Base-by-base conservation (phyloP, 2,329 filamentous ascomycete genomes). In the Aspergillus vadensis region DNA sequence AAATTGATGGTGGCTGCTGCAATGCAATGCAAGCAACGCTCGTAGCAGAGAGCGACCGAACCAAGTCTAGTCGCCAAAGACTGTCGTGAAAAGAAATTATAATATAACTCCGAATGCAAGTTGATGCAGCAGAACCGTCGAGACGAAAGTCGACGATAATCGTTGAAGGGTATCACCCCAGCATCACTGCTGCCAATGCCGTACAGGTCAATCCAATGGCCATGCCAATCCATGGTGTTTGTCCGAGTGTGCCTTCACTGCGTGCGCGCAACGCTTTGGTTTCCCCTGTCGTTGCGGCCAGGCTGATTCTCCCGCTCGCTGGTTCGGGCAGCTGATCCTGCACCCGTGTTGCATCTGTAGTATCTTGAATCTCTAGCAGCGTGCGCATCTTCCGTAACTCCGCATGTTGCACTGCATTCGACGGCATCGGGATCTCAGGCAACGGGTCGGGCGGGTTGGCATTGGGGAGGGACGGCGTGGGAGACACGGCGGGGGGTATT, bases 151-250 rank as follows among this genome's bases (percentile, higher is more conserved):
- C 27, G 27, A 30, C 4, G 27, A 30, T 27, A 27, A 27, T 27
- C 25, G 25, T 8, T 27, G 25, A 10, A n/a, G 2, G 41, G 27
- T 17, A 49, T 69, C 64, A 77, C 30, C 76, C 76, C 51, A 77
- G 61, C 74, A 76, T 77, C 43, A 77, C 71, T 7, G 76, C 76
- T 19, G 75, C 72, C 44, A 77, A 58, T 7, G 74, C 72, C 43
- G 76, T 77, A 55, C 71, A 77, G 23, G 74, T 76, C 60, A 77
- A 59, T 47, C 76, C 76, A 49, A 77, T 76, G 5, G 74, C 76
- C 74, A 77, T 77, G 36, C 76, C 76, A 57, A 77, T 76, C 75
- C 75, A 77, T 32, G 76, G 76, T 1, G 75, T 73, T 59, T 77
- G 74, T 23, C 75, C 75, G 2, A 77, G 66, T 15, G 72, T 72